phyloP scores from a whole-genome alignment of 805 yeast species.

The Sugiyamaella marilandica region DNA sequence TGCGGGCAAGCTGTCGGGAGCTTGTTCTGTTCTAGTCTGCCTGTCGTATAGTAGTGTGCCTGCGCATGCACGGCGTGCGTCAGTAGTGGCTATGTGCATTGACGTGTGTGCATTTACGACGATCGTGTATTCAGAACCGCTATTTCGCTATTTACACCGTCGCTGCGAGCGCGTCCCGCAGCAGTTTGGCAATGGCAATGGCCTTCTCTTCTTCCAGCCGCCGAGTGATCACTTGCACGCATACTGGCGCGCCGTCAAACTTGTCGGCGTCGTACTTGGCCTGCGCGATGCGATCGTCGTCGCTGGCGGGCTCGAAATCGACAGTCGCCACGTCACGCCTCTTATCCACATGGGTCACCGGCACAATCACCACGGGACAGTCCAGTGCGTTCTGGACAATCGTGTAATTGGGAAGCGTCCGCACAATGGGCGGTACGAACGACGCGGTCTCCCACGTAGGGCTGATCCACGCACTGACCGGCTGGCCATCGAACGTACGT shows the following conservation, averaged over 20 bases:
- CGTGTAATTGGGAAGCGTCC: conserved; percentile 39
- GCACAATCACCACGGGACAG: conserved; percentile 19
- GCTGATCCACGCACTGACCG: conserved; percentile 14
- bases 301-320: conserved; percentile 5
- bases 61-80: no score
- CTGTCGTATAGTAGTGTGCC: no score
- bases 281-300: conserved; percentile 2
- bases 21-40: no score
- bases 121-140: no score
- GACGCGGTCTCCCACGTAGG: conserved; percentile 17
- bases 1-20: no score
- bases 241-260: conserved; percentile 50
- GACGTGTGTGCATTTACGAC: no score
- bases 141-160: no score
- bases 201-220: conserved; percentile 58
- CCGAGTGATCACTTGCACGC: conserved; percentile 50
- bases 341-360: conserved; percentile 32
- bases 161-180: conserved; percentile 11
- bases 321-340: conserved; percentile 36
- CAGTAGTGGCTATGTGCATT: no score
- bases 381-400: conserved; percentile 19
- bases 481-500: conserved; percentile 6
- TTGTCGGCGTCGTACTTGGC: conserved; percentile 43
- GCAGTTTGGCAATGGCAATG: conserved; percentile 30
- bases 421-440: not conserved